Base-by-base conservation (phyloP, 805 yeast species). In the Ogataea saltuana region DNA sequence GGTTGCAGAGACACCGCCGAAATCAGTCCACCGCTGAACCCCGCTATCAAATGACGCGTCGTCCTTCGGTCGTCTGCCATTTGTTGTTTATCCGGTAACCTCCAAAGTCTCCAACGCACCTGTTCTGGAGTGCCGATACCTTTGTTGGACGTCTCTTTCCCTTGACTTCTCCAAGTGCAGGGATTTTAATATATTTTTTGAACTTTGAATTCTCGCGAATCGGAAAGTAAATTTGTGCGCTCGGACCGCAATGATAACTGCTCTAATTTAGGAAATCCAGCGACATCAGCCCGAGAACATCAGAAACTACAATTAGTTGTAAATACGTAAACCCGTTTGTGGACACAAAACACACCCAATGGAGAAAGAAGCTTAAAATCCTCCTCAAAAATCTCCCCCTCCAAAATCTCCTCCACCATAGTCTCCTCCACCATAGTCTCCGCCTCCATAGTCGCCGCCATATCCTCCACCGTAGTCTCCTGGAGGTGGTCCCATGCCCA, bases 1-100 rank as follows among this genome's bases (percentile, higher is more conserved):
- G 98, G 98, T 63, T 91, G 98, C 30, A 91, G 71, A 0, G 76
- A 71, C 4, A 88, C 76, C 0, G 97, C 80, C 3, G 96, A 83
- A 0, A 88, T 73, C 39, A 91, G 65, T 1, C 98, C 98, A 1
- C 96, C 95, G 6, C 78, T 55, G 51, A 86, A 89, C 0, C 97
- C 98, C 1, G 96, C 86, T 12, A 79, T 53, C 8, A 88, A 63
- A 63, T 89, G 96, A 1, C 74, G 63, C 6, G 61, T 42, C 2
- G 65, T 53, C 39, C 55, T 57, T 15, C 44, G 30, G 31, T 49
- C 50, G 13, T 44, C 30, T 13, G 31, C 19, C 49, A 48, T 50
- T 25, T 13, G 18, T n/a, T 23, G 31, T 20, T 8, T 16, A n/a
- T n/a, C n/a, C n/a, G n/a, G n/a, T n/a, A n/a, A n/a, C n/a, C n/a